phyloP scores from a whole-genome alignment of 2,329 filamentous ascomycete genomes.

The Stagonosporopsis rhizophila region DNA sequence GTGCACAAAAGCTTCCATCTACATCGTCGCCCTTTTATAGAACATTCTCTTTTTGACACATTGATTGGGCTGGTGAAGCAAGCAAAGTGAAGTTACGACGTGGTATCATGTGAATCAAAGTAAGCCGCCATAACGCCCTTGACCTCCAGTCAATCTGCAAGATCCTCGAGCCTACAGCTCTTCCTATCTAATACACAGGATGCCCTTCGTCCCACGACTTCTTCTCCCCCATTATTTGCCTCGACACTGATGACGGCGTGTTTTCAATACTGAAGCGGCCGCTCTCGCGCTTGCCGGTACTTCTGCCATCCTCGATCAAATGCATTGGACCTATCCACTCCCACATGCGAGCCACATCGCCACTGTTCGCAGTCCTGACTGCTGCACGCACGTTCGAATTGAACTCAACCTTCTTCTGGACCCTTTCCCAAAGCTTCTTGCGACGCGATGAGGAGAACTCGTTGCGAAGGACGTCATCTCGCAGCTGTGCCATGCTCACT shows the following conservation, averaged over 20 bases:
- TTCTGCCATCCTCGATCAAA: slow-evolving; percentile 53
- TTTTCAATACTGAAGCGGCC: slow-evolving; percentile 45
- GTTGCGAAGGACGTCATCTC: slow-evolving; percentile 86
- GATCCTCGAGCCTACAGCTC: not conserved
- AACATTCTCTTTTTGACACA: not conserved
- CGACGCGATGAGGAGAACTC: slow-evolving; percentile 79
- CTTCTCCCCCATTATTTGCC: slow-evolving; percentile 38
- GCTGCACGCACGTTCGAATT: slow-evolving; percentile 90
- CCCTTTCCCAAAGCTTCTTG: slow-evolving; percentile 82
- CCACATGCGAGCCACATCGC: slow-evolving; percentile 68
- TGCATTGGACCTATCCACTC: slow-evolving; percentile 70
- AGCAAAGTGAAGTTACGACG: slow-evolving; percentile 15
- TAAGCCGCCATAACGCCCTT: slow-evolving; percentile 8
- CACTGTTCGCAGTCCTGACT: slow-evolving; percentile 66
- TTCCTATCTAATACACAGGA: slow-evolving; percentile 52
- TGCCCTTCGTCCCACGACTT: slow-evolving; percentile 57
- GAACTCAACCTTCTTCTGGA: slow-evolving; percentile 84
- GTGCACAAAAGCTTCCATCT: not conserved
- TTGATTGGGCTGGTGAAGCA: not conserved
- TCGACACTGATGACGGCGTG: slow-evolving; percentile 40
- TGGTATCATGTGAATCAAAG: slow-evolving; percentile 41
- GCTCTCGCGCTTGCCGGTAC: slow-evolving; percentile 41
- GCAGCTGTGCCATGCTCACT: slow-evolving; percentile 84
- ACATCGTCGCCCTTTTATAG: not conserved
- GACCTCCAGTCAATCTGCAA: slow-evolving; percentile 1